Evolutionary conservation across 2,329 filamentous ascomycete species (phyloP), one percentile per base, ranked within the genome.

Genomic region (Zymoseptoria tritici): DNA sequence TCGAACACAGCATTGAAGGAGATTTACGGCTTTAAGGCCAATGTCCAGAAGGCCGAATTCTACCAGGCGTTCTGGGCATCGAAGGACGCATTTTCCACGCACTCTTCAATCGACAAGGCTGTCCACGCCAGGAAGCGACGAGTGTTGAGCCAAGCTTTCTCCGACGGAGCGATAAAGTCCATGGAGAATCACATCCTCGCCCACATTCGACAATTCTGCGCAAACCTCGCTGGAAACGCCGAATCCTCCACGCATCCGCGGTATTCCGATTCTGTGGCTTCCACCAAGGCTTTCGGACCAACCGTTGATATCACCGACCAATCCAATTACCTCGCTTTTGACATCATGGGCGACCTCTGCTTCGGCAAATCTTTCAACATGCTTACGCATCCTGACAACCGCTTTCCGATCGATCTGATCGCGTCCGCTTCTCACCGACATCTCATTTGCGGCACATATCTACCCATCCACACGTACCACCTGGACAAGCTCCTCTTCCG

Each of bases 1-100:
- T 86, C 85, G 57, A 82, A 82, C 62, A 81, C 81, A 7, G 87
- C 88, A 0, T 77, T 90, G 19, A 78, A 79, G 60, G 74, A 77
- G 8, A 80, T 83, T 67, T 81, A 82, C 64, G 74, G 77, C 31
- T 75, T 75, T 71, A 73, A 75, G 24, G 71, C 75, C 51, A 80
- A 81, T 63, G 76, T 81, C 13, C 74, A 75, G 46, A 82, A 82
- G 62, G 76, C 77, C 1, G 71, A 75, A 42, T 80, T 78, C 64
- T 81, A 82, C 66, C 71, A 73, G 22, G 76, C 78, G 1, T 79
- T 81, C 61, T 75, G 75, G 1, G 73, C 74, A 6, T 76, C 73
- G 16, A 74, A 74, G 9, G 71, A 74, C 49, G 72, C 75, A 22
- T 71, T 73, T 51, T 79, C 74, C 63, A 78, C 78, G 5, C 76